phyloP scores from a whole-genome alignment of 192 early-diverging fungal genomes.

The Pilaira anomala region DNA sequence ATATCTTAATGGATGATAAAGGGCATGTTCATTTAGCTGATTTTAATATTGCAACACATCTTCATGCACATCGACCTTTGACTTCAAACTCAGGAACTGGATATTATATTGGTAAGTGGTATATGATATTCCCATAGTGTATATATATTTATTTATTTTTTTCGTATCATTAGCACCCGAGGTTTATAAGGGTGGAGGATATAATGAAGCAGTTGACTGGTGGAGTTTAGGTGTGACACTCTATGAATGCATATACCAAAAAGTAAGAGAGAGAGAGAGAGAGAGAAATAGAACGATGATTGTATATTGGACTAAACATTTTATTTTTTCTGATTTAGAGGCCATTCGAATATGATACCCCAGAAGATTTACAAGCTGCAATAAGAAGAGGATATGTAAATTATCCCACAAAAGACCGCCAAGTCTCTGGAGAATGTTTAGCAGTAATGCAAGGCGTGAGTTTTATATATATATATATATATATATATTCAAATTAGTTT shows the following conservation, averaged over 20 bases:
- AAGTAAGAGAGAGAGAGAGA: constrained; percentile 37
- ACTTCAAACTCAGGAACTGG: constrained; percentile 86
- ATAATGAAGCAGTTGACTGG: constrained; percentile 88
- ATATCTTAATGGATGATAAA: constrained; percentile 69
- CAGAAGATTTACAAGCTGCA: constrained; percentile 58
- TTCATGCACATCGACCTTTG: constrained; percentile 53
- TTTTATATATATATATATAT: not conserved
- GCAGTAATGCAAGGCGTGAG: constrained; percentile 71
- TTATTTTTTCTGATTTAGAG: constrained; percentile 32
- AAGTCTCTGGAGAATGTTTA: constrained; percentile 59
- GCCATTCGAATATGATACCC: constrained; percentile 67
- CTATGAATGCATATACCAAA: constrained; percentile 84
- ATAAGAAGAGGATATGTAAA: constrained; percentile 63
- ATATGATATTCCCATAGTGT: constrained; percentile 81
- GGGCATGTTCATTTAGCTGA: constrained; percentile 93
- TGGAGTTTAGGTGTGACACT: constrained; percentile 93
- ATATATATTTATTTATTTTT: constrained; percentile 72
- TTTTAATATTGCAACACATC: constrained; percentile 93
- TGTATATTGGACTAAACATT: not conserved
- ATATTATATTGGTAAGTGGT: constrained; percentile 88
- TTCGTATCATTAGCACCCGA: constrained; percentile 73
- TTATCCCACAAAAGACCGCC: constrained; percentile 51
- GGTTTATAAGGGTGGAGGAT: constrained; percentile 67
- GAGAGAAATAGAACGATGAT: not conserved
- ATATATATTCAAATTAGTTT: not conserved